Conservation (phyloP, 176 grass and related monocot genomes). For the Hyparrhenia diplandra region DNA sequence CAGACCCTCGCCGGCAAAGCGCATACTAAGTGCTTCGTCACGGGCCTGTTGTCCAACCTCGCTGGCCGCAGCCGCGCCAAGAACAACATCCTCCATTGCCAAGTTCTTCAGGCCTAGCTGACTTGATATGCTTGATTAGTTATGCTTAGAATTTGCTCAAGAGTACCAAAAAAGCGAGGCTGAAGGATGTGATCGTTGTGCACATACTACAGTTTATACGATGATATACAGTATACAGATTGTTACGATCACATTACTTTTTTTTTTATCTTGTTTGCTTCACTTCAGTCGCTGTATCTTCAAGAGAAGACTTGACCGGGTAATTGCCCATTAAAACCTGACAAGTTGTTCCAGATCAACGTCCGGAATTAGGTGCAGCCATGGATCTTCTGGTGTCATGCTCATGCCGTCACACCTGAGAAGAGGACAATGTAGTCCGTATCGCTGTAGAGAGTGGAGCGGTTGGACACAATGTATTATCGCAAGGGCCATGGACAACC, state of each 20-base stretch:
- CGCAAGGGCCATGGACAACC: not conserved
- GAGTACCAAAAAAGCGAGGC: not conserved
- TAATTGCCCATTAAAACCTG: not conserved
- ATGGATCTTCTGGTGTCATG: not conserved
- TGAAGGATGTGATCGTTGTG: not conserved
- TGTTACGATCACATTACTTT: not conserved
- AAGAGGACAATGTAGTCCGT: not conserved
- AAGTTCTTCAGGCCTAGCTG: slow-evolving; percentile 71
- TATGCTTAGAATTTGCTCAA: not conserved
- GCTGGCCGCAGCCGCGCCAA: slow-evolving; percentile 44
- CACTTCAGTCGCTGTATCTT: not conserved
- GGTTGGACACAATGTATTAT: not conserved
- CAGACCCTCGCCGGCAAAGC: slow-evolving; percentile 51
- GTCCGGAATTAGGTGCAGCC: not conserved
- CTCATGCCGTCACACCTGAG: not conserved
- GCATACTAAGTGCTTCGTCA: slow-evolving; percentile 52
- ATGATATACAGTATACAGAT: not conserved
- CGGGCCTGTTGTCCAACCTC: slow-evolving; percentile 46
- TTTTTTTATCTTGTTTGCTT: not conserved
- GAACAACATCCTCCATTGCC: slow-evolving; percentile 67
- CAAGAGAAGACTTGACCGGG: not conserved
- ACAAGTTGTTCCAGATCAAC: not conserved
- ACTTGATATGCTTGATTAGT: too few species aligned
- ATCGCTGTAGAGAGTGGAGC: not conserved
- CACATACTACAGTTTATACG: not conserved